Evolutionary conservation across 345 rosid genomes (phyloP), one percentile per base, ranked within the genome.

Genomic region (Eutrema japonicum): DNA sequence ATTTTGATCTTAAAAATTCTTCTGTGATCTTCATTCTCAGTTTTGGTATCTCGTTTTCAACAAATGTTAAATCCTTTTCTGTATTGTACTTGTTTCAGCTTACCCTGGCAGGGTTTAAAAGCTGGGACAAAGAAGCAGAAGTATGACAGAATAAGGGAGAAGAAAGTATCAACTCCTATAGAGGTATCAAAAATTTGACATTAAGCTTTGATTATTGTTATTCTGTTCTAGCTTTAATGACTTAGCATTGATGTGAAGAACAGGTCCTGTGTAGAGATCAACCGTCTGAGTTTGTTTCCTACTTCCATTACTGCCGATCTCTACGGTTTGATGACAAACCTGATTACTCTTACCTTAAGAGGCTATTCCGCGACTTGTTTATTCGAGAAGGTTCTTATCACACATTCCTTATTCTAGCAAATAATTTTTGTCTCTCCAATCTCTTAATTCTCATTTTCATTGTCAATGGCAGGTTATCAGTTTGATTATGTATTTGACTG

Each of bases 101-200:
- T 87, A 70, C 96, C 96, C 4, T 89, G 96, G 96, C 96, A 89
- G 41, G 92, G 96, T 62, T 62, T 89, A 75, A 89, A 81, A 78
- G 96, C 96, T 62, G 96, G 89, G 72, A 89, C 96, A 10, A 89
- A 89, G 81, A 85, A 85, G 79, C 96, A 89, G 78, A 89, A 89
- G 61, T 89, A 89, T 63, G 96, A 89, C 68, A 87, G 82, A 80
- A 89, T 89, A 70, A 85, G 96, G 48, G 92, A 87, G 71, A 89
- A 89, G 84, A 89, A 89, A 83, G 90, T 84, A 55, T 80, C 92
- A 76, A 89, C 92, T 76, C 79, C 92, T 8, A 78, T 86, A 60
- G 96, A 87, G 92, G 96, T 89, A 77, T 46, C 0, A 5, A 7
- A 48, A 60, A 36, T 47, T 27, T 6, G 7, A 35, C 49, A 26